A percentile compares a stretch with the other conserved stretches of the same genome.
These are phyloP conservation scores for Hippophae tibetana DNA, from an alignment of 306 rosid species.

Conservation along the genomic window DNA sequence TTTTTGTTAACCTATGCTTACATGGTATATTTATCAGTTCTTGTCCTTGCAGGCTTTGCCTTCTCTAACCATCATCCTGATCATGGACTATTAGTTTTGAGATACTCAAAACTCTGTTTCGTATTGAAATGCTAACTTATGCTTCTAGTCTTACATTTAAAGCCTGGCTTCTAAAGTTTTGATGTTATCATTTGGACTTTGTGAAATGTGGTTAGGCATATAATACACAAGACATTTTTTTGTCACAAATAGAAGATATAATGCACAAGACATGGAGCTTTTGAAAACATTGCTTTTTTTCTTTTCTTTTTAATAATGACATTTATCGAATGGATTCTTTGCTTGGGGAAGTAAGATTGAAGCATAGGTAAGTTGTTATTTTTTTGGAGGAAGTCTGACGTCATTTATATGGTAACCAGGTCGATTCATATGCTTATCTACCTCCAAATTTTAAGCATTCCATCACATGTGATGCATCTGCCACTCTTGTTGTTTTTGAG, in stretches of 20 bases:
- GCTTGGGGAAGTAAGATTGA: not conserved
- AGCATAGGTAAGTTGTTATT: not conserved
- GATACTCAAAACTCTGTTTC: not conserved
- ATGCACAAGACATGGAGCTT: not conserved
- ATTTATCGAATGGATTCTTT: conserved; percentile 1
- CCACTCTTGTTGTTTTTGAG: conserved; percentile 68
- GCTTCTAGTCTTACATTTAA: not conserved
- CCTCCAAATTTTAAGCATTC: conserved; percentile 72
- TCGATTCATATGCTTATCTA: conserved; percentile 74
- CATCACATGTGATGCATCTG: conserved; percentile 44
- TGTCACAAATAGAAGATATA: not conserved
- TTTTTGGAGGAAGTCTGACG: conserved; percentile 12
- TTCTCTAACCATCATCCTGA: not conserved
- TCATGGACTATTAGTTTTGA: not conserved
- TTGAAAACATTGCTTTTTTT: not conserved
- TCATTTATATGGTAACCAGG: conserved; percentile 39
- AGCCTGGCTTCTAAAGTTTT: not conserved
- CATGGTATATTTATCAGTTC: too few species aligned
- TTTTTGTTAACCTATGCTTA: too few species aligned
- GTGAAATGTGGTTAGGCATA: not conserved
- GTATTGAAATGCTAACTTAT: too few species aligned
- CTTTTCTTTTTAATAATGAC: not conserved
- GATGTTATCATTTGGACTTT: not conserved
- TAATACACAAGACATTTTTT: not conserved
- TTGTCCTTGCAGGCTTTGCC: not conserved